phyloP scores from a whole-genome alignment of 1,284 basidiomycete genomes.

The Ceratobasidium sp. region DNA sequence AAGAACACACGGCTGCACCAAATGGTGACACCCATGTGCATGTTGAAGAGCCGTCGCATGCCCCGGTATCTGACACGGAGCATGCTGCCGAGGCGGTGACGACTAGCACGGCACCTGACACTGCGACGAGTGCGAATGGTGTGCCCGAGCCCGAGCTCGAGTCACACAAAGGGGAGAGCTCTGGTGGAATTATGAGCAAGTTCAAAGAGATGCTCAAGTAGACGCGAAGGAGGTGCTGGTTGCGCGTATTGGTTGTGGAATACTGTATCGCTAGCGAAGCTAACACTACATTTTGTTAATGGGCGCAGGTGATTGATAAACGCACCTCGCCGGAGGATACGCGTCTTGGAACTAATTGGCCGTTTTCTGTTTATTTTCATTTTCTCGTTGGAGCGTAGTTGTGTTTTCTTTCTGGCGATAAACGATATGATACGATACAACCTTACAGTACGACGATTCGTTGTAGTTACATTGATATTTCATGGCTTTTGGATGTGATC shows the following conservation, averaged over 20 bases:
- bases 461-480: slow-evolving; percentile 39
- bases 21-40: neutral
- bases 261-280: slow-evolving; percentile 42
- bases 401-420: slow-evolving; percentile 15
- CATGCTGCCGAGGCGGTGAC: slow-evolving; percentile 4
- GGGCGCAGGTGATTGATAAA: slow-evolving; percentile 27
- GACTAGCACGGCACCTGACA: slow-evolving; percentile 14
- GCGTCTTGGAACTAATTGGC: neutral
- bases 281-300: slow-evolving; percentile 34
- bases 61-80: slow-evolving; percentile 25
- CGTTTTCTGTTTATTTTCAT: neutral
- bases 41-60: slow-evolving; percentile 23
- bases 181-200: slow-evolving; percentile 36
- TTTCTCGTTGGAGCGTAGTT: slow-evolving; percentile 2
- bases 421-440: slow-evolving; percentile 20
- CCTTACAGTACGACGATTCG: slow-evolving; percentile 1
- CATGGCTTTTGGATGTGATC: slow-evolving; percentile 20
- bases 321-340: slow-evolving; percentile 12
- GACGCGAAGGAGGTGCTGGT: slow-evolving; percentile 18
- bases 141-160: neutral
- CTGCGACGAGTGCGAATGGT: neutral
- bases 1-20: slow-evolving; percentile 8
- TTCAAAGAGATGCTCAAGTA: slow-evolving; percentile 44
- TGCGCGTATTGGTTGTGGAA: slow-evolving; percentile 21
- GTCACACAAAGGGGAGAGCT: slow-evolving; percentile 21